Percentiles rank a stretch among this genome's conserved stretches.
These are phyloP conservation scores for Poa pratensis DNA, from an alignment of 176 grass and related monocot species.

Conservation along the genomic window DNA sequence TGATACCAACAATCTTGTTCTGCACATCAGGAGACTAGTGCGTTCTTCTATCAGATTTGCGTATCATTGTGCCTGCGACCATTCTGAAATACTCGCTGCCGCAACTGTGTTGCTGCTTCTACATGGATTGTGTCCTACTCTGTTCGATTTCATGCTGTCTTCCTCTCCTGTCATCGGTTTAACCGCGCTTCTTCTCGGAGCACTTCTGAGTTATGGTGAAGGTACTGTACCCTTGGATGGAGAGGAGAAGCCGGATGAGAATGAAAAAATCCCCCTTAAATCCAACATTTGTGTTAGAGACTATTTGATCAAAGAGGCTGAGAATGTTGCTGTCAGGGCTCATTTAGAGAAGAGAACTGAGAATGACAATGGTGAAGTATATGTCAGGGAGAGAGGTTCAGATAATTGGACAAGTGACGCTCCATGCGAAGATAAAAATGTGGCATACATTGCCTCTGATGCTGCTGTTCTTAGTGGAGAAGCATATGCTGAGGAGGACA, in stretches of 20 bases:
- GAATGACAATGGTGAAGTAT: neutral
- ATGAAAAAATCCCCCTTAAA: neutral
- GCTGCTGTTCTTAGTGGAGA: neutral
- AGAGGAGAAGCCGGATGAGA: neutral
- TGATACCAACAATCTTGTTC: conserved; percentile 5
- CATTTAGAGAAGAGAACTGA: neutral
- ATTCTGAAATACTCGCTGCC: conserved; percentile 38
- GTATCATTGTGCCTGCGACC: conserved; percentile 41
- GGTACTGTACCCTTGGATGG: conserved; percentile 34
- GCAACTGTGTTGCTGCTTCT: conserved; percentile 47
- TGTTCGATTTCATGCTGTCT: conserved; percentile 17
- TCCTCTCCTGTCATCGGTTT: conserved; percentile 62
- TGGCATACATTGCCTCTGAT: conserved; percentile 24
- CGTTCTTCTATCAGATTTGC: conserved; percentile 47
- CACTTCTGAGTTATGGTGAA: conserved; percentile 56
- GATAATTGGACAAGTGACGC: neutral
- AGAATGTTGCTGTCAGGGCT: conserved; percentile 17
- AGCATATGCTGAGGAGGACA: conserved; percentile 16
- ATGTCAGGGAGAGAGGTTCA: conserved; percentile 4
- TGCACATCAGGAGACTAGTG: conserved; percentile 41
- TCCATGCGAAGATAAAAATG: conserved; percentile 12
- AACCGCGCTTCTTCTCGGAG: conserved; percentile 68
- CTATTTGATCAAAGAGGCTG: conserved; percentile 8
- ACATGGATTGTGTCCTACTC: conserved; percentile 42
- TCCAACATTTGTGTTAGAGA: neutral